Evolutionary conservation across 2,329 filamentous ascomycete species (phyloP), one percentile per base, ranked within the genome.

Genomic region (Rutstroemia sp.): DNA sequence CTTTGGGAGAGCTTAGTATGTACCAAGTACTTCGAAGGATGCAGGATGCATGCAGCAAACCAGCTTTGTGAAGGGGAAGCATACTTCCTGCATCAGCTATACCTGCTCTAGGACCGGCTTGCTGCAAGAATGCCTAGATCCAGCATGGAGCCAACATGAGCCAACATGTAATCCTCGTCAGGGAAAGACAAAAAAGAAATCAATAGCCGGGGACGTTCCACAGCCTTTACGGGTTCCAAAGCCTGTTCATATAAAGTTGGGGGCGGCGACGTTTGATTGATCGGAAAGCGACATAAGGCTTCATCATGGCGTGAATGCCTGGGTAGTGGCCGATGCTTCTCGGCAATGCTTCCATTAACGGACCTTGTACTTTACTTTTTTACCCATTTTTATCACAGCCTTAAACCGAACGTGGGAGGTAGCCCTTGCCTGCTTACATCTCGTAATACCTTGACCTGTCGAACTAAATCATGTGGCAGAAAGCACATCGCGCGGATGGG

Each of bases 241-340:
- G 41, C 14, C 41, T 21, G 2, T 10, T 41, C 39, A 25, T 49
- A 37, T 46, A 49, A 14, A 38, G 21, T 34, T 44, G 53, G 46
- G 53, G 46, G 53, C 39, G 19, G 7, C 18, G 27, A 50, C n/a
- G 23, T 23, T 44, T 55, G 38, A 51, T 55, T 55, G 47, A 46
- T 19, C 27, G 4, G 34, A 37, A 25, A 8, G 9, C 38, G 23
- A 27, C 23, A 42, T 52, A 42, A 44, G 49, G 49, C 39, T 51
- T 42, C 4, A 23, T 5, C 4, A 23, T 23, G 23, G 23, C 23
- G 23, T 23, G 23, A 23, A 23, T 23, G 23, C 23, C 23, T 23
- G 4, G 45, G 5, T n/a, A 44, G 41, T 25, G 46, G 18, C 19
- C 53, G 45, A 55, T 50, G 25, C 37, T 50, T 49, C 16, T 37